Evolutionary conservation across 2,329 filamentous ascomycete species (phyloP).

Genomic region (Diaporthe destruens): DNA sequence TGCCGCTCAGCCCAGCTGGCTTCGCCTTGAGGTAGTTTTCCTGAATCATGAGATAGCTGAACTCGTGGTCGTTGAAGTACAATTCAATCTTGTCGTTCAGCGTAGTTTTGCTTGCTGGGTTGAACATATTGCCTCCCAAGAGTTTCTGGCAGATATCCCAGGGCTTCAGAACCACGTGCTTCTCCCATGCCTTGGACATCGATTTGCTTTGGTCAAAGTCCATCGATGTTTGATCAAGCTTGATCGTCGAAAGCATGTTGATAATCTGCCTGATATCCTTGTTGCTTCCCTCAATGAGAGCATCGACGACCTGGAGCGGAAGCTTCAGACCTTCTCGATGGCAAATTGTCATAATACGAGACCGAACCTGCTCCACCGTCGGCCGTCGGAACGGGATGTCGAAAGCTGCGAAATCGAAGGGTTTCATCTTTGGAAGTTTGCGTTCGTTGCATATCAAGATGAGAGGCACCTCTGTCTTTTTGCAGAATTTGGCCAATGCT

Average conservation of each 20-base stretch:
- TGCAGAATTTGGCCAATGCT: slow-evolving; percentile 92
- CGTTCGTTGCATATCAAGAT: slow-evolving; percentile 99
- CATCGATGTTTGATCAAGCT: slow-evolving; percentile 85
- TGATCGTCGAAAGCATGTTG: slow-evolving; percentile 97
- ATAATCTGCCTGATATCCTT: slow-evolving; percentile 98
- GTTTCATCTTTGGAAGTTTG: slow-evolving; percentile 95
- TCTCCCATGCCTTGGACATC: slow-evolving; percentile 99
- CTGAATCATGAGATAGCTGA: slow-evolving; percentile 97
- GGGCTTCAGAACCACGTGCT: slow-evolving; percentile 94
- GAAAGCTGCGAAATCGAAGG: slow-evolving; percentile 87
- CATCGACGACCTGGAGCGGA: slow-evolving; percentile 85
- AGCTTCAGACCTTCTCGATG: slow-evolving; percentile 92
- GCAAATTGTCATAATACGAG: slow-evolving; percentile 94
- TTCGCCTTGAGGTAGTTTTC: slow-evolving; percentile 94
- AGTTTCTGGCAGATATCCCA: slow-evolving; percentile 99
- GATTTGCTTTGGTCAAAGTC: slow-evolving; percentile 87
- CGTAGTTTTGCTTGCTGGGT: slow-evolving; percentile 83
- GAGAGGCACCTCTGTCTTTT: slow-evolving; percentile 92
- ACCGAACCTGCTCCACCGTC: slow-evolving; percentile 90
- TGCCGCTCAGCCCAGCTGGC: slow-evolving; percentile 72
- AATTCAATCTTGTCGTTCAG: slow-evolving; percentile 98
- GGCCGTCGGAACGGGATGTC: slow-evolving; percentile 91
- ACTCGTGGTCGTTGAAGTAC: slow-evolving; percentile 99
- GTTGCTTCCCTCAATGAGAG: slow-evolving; percentile 93
- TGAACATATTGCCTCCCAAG: slow-evolving; percentile 87